Evolutionary conservation across 495 filamentous ascomycete genomes (phyloP).

Genomic region (Aspergillus coremiiformis): DNA sequence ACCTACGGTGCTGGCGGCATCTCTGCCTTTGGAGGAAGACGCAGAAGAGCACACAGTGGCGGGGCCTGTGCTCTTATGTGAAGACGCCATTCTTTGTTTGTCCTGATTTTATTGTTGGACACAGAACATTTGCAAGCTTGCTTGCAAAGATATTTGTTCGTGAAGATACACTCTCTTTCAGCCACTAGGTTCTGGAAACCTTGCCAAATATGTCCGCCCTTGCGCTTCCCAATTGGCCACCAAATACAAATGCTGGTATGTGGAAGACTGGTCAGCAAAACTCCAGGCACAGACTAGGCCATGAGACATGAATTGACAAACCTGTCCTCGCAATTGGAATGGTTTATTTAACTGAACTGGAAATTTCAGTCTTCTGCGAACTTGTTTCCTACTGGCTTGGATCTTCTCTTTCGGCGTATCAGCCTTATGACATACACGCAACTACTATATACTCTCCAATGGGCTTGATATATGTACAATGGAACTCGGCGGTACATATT

Average conservation of each 20-base stretch:
- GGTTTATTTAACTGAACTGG: not conserved
- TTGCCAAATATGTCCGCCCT: not conserved
- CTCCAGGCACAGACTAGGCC: conserved; percentile 1
- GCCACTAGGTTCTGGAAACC: conserved; percentile 15
- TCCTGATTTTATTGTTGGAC: not conserved
- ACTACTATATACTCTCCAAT: not conserved
- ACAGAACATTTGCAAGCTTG: not conserved
- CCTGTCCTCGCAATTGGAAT: not conserved
- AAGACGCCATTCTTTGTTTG: conserved; percentile 5
- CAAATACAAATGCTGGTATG: conserved; percentile 10
- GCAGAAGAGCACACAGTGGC: conserved; percentile 49
- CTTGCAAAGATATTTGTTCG: not conserved
- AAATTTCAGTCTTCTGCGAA: not conserved
- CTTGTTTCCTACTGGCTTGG: not conserved
- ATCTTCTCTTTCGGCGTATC: not conserved
- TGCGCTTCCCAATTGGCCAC: not conserved
- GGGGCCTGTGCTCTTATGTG: conserved; percentile 49
- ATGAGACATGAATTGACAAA: conserved; percentile 13
- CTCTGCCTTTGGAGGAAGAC: conserved; percentile 23
- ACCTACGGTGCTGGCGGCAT: conserved; percentile 20
- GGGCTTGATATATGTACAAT: not conserved
- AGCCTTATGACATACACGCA: not conserved
- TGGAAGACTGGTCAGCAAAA: conserved; percentile 1
- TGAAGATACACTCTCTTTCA: not conserved
- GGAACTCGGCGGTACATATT: not conserved